These are phyloP conservation scores for Schrenkiella parvula DNA, from an alignment of 345 rosid genomes.

Conservation along the genomic window DNA sequence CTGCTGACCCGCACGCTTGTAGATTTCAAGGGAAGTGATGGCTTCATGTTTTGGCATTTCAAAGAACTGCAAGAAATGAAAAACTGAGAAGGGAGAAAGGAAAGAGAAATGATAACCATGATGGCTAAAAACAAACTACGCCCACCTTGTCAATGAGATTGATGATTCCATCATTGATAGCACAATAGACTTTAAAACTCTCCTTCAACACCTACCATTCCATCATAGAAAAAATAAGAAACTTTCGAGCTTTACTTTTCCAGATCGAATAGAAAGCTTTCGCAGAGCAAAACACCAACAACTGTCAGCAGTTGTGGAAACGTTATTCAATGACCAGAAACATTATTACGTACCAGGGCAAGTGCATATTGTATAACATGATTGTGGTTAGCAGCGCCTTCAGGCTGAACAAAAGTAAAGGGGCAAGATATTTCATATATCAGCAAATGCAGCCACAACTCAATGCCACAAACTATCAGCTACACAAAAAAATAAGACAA, in stretches of 20 bases:
- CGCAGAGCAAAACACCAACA: background rate
- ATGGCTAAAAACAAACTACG: constrained; percentile 15
- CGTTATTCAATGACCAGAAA: background rate
- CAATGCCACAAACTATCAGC: constrained; percentile 8
- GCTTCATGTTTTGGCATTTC: constrained; percentile 99
- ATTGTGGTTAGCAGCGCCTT: constrained; percentile 87
- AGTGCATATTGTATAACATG: constrained; percentile 93
- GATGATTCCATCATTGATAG: constrained; percentile 96
- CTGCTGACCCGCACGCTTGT: constrained; percentile 88
- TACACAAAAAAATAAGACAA: background rate
- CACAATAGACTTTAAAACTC: constrained; percentile 96
- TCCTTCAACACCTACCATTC: constrained; percentile 77
- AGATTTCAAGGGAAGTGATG: constrained; percentile 68
- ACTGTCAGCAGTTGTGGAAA: background rate
- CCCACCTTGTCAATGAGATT: constrained; percentile 96
- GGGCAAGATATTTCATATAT: constrained; percentile 1
- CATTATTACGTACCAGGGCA: constrained; percentile 65
- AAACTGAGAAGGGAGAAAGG: background rate
- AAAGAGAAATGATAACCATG: constrained; percentile 1
- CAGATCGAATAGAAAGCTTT: background rate
- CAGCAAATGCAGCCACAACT: background rate
- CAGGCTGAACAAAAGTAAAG: constrained; percentile 62
- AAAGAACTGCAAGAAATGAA: constrained; percentile 64
- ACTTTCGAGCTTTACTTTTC: background rate
- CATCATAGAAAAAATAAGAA: background rate